phyloP scores from a whole-genome alignment of 768 basidiomycete genomes.

The Dioszegia crocea region DNA sequence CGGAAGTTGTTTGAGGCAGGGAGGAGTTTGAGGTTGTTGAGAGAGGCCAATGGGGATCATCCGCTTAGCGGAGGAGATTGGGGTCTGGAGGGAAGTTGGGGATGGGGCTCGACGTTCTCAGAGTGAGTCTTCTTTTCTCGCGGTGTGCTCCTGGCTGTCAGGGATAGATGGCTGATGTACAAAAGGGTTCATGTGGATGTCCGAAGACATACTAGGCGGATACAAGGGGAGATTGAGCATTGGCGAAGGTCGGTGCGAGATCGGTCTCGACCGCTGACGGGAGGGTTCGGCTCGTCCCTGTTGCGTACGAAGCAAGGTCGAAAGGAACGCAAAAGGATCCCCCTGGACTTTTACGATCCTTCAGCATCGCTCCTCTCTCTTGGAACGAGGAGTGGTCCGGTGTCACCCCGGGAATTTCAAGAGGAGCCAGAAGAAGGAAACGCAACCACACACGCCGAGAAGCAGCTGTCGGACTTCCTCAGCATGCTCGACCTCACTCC shows the following conservation, averaged over 20 bases:
- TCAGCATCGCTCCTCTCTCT: too few relatives aligned
- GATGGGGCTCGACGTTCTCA: conserved; percentile 16
- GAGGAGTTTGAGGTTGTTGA: conserved; percentile 28
- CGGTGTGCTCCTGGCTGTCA: neutral
- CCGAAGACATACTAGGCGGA: conserved; percentile 14
- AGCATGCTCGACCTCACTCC: conserved; percentile 18
- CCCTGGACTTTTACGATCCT: conserved; percentile 14
- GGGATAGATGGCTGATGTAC: too few relatives aligned
- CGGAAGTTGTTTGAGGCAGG: conserved; percentile 40
- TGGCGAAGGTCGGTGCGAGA: conserved; percentile 23
- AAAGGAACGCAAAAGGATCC: conserved; percentile 28
- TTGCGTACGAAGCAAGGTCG: neutral
- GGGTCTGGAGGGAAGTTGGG: conserved; percentile 19
- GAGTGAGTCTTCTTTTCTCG: conserved; percentile 4
- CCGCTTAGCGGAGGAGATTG: conserved; percentile 25
- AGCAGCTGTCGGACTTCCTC: conserved; percentile 7
- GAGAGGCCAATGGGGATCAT: conserved; percentile 29
- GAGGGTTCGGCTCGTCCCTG: neutral
- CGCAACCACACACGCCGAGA: neutral
- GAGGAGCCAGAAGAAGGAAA: too few relatives aligned
- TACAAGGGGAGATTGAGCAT: conserved; percentile 17
- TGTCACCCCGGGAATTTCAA: too few relatives aligned
- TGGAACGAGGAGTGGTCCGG: too few relatives aligned
- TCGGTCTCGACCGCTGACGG: conserved; percentile 13
- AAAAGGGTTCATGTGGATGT: neutral